phyloP scores from a whole-genome alignment of 1,284 basidiomycete genomes.

The Taiwanofungus camphoratus region DNA sequence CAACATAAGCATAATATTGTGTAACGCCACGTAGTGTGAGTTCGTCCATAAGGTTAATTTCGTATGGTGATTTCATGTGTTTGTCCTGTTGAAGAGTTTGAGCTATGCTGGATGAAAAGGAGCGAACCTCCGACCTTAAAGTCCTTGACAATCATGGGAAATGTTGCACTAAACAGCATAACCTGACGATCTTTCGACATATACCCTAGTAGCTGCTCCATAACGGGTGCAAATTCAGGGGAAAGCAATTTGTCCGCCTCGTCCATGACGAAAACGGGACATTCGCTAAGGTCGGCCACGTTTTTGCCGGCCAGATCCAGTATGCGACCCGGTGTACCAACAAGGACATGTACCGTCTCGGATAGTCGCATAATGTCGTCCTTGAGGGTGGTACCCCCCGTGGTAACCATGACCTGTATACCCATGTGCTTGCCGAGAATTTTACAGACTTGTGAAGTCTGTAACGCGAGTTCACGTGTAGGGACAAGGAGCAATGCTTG shows the following conservation, averaged over 20 bases:
- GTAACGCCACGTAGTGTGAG: slow-evolving; percentile 97
- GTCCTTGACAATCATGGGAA: slow-evolving; percentile 98
- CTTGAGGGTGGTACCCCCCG: slow-evolving; percentile 95
- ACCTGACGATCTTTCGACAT: slow-evolving; percentile 89
- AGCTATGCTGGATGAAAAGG: neutral
- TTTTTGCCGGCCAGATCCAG: slow-evolving; percentile 92
- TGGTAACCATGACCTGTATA: slow-evolving; percentile 98
- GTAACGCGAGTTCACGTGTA: slow-evolving; percentile 91
- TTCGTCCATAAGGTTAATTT: slow-evolving; percentile 99
- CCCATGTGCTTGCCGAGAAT: slow-evolving; percentile 94
- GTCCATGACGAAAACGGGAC: slow-evolving; percentile 97
- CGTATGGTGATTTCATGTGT: slow-evolving; percentile 95
- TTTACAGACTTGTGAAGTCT: slow-evolving; percentile 98
- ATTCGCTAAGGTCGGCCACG: slow-evolving; percentile 92
- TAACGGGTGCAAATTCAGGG: slow-evolving; percentile 97
- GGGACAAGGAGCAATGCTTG: slow-evolving; percentile 94
- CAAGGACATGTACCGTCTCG: slow-evolving; percentile 91
- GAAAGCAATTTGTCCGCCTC: slow-evolving; percentile 98
- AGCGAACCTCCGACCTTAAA: slow-evolving; percentile 71
- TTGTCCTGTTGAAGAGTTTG: slow-evolving; percentile 66
- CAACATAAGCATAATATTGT: slow-evolving; percentile 99
- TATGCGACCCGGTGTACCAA: slow-evolving; percentile 95
- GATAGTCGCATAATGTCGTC: slow-evolving; percentile 94
- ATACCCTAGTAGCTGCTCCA: slow-evolving; percentile 91
- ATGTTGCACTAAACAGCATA: slow-evolving; percentile 99